Evolutionary conservation across 1,284 basidiomycete species (phyloP).

Genomic region (Amylostereum areolatum): DNA sequence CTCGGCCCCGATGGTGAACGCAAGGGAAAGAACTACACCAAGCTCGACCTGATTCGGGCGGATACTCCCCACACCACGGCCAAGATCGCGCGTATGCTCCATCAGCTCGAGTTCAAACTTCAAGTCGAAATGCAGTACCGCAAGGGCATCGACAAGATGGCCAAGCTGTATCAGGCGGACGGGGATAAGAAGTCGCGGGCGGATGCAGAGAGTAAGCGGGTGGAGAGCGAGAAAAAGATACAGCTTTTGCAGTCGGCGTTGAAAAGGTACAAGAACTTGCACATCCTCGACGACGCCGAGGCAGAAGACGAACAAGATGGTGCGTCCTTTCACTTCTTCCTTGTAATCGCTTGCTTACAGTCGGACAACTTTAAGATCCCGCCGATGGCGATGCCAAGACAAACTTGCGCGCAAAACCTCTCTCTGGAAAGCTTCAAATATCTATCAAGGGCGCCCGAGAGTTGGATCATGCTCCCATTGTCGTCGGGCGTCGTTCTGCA

Average conservation of each 20-base stretch:
- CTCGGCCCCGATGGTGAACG: slow-evolving; percentile 33
- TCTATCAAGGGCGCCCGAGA: slow-evolving; percentile 88
- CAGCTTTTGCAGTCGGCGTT: slow-evolving; percentile 88
- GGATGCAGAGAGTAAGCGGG: slow-evolving; percentile 90
- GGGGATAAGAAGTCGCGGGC: slow-evolving; percentile 91
- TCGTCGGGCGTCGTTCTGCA: slow-evolving; percentile 59
- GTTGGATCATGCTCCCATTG: slow-evolving; percentile 87
- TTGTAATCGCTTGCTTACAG: neutral
- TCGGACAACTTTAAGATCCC: slow-evolving; percentile 21
- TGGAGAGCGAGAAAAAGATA: slow-evolving; percentile 96
- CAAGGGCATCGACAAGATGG: slow-evolving; percentile 99
- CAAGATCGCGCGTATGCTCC: slow-evolving; percentile 97
- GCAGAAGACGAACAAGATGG: slow-evolving; percentile 69
- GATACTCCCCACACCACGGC: slow-evolving; percentile 95
- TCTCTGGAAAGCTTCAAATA: slow-evolving; percentile 91
- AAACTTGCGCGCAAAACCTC: slow-evolving; percentile 84
- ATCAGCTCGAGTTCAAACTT: slow-evolving; percentile 98
- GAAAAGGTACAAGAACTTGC: slow-evolving; percentile 94
- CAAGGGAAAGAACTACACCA: slow-evolving; percentile 63
- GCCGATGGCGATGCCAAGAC: slow-evolving; percentile 88
- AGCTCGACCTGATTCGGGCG: slow-evolving; percentile 92
- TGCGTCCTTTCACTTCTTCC: slow-evolving; percentile 18
- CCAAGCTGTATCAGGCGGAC: slow-evolving; percentile 88
- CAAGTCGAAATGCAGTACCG: slow-evolving; percentile 99
- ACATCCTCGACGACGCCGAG: slow-evolving; percentile 86